Base-by-base conservation (phyloP, 1,284 basidiomycete genomes). In the Amylostereum areolatum region DNA sequence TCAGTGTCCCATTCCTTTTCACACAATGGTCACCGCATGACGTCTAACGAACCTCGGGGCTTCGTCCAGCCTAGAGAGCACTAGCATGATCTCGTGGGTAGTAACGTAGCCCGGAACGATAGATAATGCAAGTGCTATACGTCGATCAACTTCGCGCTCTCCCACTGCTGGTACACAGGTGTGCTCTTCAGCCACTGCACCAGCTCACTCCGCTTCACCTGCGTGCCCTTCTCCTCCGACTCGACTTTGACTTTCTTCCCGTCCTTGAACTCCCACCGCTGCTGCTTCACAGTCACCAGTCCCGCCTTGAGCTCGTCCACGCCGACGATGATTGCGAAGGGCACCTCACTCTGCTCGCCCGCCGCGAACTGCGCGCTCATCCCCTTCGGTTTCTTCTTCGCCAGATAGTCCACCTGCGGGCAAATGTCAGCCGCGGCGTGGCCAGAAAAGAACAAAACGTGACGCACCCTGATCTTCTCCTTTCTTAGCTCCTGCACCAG, bases 341-440 rank as follows among this genome's bases (percentile, higher is more conserved):
- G 93, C 34, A 92, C 89, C 57, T 89, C 85, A 60, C 98, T 95
- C 63, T 76, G 84, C 69, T 97, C 96, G n/a, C 92, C 90, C 3
- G 87, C 84, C 18, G 87, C 86, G 63, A 97, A 98, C 65, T 99
- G 96, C 7, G 81, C 75, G 2, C 75, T 72, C 34, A 93, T 72
- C 7, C 41, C 41, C 66, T 98, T 98, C 1, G 94, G 93, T 65
- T 95, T 96, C 54, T 75, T 80, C 69, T 98, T 98, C 60, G 93
- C 91, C 63, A 94, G 73, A 74, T 92, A 99, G 65, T 98, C 96
- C 53, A 91, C 83, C 90, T 94, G 57, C 1, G 46, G 36, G 27
- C n/a, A 37, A 4, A 48, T 46, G 49, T 43, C 28, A 49, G 55
- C 46, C 57, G 39, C 39, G 25, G 28, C 34, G 9, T 28, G 41